Conservation (phyloP, 1,139 yeast genomes). For the Petasospora rhodanensis region DNA sequence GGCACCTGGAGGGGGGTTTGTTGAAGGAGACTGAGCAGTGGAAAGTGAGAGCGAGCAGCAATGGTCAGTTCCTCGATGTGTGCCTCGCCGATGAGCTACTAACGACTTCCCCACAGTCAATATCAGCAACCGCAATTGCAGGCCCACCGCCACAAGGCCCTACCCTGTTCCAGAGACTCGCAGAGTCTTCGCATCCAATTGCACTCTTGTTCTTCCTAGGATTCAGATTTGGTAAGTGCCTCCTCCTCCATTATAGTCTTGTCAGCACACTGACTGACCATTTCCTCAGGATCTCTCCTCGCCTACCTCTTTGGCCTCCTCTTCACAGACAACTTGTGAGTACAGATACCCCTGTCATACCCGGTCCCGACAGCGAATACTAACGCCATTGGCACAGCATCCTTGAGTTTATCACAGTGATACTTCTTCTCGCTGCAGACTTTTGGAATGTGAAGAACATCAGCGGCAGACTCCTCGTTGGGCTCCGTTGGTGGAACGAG, state of each 20-base stretch:
- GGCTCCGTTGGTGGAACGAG: conserved; percentile 94
- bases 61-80: no score
- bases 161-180: conserved; percentile 36
- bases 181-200: conserved; percentile 77
- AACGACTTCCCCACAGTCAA: conserved; percentile 8
- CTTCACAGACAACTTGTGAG: conserved; percentile 55
- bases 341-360: background rate
- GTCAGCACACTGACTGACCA: conserved; percentile 7
- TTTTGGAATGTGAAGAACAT: conserved; percentile 94
- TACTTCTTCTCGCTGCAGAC: conserved; percentile 77
- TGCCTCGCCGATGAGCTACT: background rate
- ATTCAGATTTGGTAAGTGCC: conserved; percentile 46
- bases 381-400: conserved; percentile 34
- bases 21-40: no score
- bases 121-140: conserved; percentile 14
- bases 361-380: background rate
- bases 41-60: no score
- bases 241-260: background rate
- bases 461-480: conserved; percentile 83
- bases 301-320: conserved; percentile 69
- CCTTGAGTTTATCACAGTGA: conserved; percentile 71
- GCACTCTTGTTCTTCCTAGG: conserved; percentile 63
- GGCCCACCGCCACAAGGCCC: conserved; percentile 16
- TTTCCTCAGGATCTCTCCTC: conserved; percentile 43
- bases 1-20: no score